A percentile compares a stretch with the other conserved stretches of the same genome.
These are phyloP conservation scores for Torrubiellomyces zombiae DNA, from an alignment of 2,329 filamentous ascomycete genomes.

Conservation along the genomic window DNA sequence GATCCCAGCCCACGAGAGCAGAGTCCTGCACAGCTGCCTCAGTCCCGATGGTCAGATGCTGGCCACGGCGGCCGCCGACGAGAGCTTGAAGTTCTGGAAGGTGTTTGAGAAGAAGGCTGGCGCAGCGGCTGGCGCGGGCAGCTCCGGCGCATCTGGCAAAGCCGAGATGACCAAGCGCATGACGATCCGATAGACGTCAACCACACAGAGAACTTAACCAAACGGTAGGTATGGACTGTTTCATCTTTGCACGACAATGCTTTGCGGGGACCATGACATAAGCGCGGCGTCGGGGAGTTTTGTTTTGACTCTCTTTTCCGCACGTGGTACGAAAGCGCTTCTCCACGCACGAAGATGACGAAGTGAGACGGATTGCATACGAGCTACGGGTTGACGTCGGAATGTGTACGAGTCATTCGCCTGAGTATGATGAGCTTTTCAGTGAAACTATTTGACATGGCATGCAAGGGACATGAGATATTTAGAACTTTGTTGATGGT, in stretches of 20 bases:
- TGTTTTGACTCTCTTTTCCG: slow-evolving; percentile 19
- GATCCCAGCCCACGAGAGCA: slow-evolving; percentile 92
- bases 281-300: slow-evolving; percentile 37
- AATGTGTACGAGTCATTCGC: too few species aligned
- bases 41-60: slow-evolving; percentile 97
- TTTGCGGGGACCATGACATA: too few species aligned
- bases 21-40: slow-evolving; percentile 89
- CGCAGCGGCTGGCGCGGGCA: slow-evolving; percentile 43
- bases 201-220: too few species aligned
- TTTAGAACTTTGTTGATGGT: too few species aligned
- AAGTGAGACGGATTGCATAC: slow-evolving; percentile 15
- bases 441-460: too few species aligned
- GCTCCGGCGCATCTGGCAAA: slow-evolving; percentile 55
- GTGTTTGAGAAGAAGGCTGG: slow-evolving; percentile 97
- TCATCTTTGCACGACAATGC: slow-evolving; percentile 23
- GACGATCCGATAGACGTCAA: slow-evolving; percentile 60
- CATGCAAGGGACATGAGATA: too few species aligned
- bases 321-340: slow-evolving; percentile 34
- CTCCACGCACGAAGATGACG: slow-evolving; percentile 20
- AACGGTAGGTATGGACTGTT: slow-evolving; percentile 30
- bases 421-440: too few species aligned
- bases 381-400: slow-evolving; percentile 9
- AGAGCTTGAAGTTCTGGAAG: slow-evolving; percentile 99
- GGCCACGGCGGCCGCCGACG: slow-evolving; percentile 87
- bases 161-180: slow-evolving; percentile 86